A percentile compares a stretch with the other conserved stretches of the same genome.
These are phyloP conservation scores for Stipa capillata DNA, from an alignment of 176 grass and related monocot genomes.

Conservation along the genomic window DNA sequence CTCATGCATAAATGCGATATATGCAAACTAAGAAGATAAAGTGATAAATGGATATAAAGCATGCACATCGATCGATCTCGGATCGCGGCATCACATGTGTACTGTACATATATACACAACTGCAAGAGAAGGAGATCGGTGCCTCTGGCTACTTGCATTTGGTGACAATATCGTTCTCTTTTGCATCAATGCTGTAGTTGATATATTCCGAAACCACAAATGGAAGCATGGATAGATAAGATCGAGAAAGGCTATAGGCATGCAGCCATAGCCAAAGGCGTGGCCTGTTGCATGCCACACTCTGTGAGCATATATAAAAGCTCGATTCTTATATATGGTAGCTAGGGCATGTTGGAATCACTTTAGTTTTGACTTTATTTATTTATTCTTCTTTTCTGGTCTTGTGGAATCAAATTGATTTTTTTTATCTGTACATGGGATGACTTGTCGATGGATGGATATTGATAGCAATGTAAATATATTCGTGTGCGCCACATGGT, in stretches of 20 bases:
- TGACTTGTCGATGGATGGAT: too few species aligned
- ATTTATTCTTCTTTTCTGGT: too few species aligned
- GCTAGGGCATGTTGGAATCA: neutral
- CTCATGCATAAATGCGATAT: neutral
- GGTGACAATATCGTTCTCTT: too few species aligned
- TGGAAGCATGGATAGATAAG: neutral
- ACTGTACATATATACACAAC: neutral
- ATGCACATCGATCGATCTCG: constrained; percentile 24
- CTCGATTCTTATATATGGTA: neutral
- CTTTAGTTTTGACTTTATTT: constrained; percentile 23
- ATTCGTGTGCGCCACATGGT: too few species aligned
- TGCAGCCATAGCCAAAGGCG: neutral
- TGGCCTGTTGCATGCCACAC: constrained; percentile 31
- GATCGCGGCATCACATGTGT: constrained; percentile 31
- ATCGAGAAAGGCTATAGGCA: neutral
- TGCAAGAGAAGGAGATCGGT: neutral
- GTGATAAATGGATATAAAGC: constrained; percentile 2
- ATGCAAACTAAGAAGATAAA: neutral
- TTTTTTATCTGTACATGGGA: too few species aligned
- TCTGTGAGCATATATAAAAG: neutral
- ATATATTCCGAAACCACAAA: neutral
- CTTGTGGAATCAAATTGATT: too few species aligned
- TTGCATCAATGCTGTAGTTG: neutral
- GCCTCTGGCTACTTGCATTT: neutral
- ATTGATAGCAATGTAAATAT: too few species aligned